These are phyloP conservation scores for Candida cerambycidarum DNA, from an alignment of 805 yeast species.

Conservation along the genomic window DNA sequence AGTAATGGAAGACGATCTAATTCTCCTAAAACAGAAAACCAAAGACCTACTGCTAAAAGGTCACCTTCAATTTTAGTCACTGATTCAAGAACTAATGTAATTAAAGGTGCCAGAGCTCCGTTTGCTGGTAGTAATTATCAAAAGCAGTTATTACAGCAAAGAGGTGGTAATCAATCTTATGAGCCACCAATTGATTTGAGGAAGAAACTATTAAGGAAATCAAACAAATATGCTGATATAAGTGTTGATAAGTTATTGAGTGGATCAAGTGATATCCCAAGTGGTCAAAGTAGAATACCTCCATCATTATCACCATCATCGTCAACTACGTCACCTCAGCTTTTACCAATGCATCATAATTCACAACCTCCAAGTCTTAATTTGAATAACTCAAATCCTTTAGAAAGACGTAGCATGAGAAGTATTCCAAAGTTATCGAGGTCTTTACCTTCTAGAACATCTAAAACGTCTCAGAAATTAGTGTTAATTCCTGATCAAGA, in stretches of 20 bases:
- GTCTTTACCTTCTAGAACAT: constrained; percentile 68
- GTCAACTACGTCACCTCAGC: constrained; percentile 15
- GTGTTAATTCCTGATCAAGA: constrained; percentile 76
- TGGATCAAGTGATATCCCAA: constrained; percentile 83
- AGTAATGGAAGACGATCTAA: constrained; percentile 3
- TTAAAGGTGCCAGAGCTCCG: constrained; percentile 64
- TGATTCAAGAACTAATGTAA: constrained; percentile 64
- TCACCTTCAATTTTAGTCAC: constrained; percentile 94
- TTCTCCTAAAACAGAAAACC: constrained; percentile 2
- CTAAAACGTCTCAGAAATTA: constrained; percentile 81
- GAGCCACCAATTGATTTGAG: constrained; percentile 18
- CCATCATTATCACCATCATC: constrained; percentile 6
- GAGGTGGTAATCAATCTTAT: neutral
- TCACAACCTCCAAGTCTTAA: constrained; percentile 21
- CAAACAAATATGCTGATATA: constrained; percentile 64
- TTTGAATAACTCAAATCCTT: constrained; percentile 12
- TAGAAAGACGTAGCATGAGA: constrained; percentile 28
- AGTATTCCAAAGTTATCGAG: constrained; percentile 53
- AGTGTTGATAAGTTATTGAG: constrained; percentile 78
- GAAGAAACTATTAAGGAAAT: constrained; percentile 27
- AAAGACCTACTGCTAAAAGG: constrained; percentile 67
- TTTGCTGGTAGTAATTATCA: constrained; percentile 66
- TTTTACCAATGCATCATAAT: constrained; percentile 1
- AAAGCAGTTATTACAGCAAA: constrained; percentile 38
- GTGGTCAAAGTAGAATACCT: constrained; percentile 60